These are phyloP conservation scores for Aspergillus aculeatinus DNA, from an alignment of 2,329 filamentous ascomycete species.

Conservation along the genomic window DNA sequence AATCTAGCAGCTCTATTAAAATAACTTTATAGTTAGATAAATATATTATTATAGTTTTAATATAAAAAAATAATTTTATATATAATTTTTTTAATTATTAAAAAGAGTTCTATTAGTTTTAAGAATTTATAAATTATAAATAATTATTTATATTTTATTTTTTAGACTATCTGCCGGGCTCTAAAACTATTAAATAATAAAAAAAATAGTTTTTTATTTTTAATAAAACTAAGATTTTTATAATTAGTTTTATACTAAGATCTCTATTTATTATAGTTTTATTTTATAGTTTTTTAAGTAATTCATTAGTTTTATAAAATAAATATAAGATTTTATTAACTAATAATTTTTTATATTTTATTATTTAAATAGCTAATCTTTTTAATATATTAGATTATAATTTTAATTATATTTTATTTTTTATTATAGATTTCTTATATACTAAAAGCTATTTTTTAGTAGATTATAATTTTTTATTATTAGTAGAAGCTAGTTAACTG, in stretches of 20 bases:
- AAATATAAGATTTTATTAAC: no score
- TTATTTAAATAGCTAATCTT: background rate
- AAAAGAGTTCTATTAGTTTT: background rate
- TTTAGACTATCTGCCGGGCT: background rate
- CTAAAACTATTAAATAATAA: background rate
- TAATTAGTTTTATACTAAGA: background rate
- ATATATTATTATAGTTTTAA: background rate
- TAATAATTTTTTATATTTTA: background rate
- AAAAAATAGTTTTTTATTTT: background rate
- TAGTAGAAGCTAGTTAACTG: background rate
- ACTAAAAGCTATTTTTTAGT: background rate
- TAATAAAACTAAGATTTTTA: background rate
- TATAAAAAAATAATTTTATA: background rate
- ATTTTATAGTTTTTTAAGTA: background rate
- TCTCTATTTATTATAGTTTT: background rate
- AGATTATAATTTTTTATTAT: background rate
- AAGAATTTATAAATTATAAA: no score
- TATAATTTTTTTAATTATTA: background rate
- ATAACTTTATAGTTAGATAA: background rate
- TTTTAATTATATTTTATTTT: background rate
- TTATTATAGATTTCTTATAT: background rate
- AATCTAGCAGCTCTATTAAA: background rate
- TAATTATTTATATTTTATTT: background rate
- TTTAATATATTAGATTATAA: background rate
- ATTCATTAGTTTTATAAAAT: background rate